Conservation (phyloP, 495 filamentous ascomycete species). For the Hypoxylon lenormandii region DNA sequence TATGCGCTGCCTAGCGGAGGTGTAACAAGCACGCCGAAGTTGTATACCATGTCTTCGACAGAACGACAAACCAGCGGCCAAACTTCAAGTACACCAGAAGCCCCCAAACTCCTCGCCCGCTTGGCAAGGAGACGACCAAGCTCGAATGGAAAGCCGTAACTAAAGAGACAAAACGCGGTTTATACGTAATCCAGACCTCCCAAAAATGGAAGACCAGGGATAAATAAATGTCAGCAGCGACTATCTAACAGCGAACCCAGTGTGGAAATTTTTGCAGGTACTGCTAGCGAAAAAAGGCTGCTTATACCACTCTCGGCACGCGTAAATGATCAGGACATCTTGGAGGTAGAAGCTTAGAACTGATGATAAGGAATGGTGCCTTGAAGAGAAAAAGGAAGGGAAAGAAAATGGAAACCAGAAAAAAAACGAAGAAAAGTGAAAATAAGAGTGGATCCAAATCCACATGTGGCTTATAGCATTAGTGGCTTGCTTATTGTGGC, state of each 20-base stretch:
- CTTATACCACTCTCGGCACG: conserved; percentile 60
- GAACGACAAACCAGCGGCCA: too few species aligned
- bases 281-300: conserved; percentile 67
- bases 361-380: conserved; percentile 69
- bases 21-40: too few species aligned
- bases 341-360: conserved; percentile 41
- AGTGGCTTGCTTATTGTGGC: conserved; percentile 5
- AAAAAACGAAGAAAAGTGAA: conserved; percentile 1
- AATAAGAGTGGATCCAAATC: conserved; percentile 1
- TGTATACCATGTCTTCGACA: too few species aligned
- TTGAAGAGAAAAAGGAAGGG: conserved; percentile 35
- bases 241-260: conserved; percentile 68
- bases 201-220: too few species aligned
- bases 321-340: conserved; percentile 65
- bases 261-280: conserved; percentile 53
- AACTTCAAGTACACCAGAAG: too few species aligned
- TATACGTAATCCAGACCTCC: too few species aligned
- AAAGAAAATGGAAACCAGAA: conserved; percentile 7
- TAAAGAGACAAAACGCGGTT: too few species aligned
- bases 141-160: too few species aligned
- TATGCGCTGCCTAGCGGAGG: too few species aligned
- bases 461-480: too few species aligned
- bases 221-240: conserved; percentile 58
- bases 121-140: too few species aligned
- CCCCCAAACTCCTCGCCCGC: too few species aligned